A percentile compares a stretch with the other conserved stretches of the same genome.
Conservation (phyloP, 208 protist species). For the Wallacemonas collosoma region DNA sequence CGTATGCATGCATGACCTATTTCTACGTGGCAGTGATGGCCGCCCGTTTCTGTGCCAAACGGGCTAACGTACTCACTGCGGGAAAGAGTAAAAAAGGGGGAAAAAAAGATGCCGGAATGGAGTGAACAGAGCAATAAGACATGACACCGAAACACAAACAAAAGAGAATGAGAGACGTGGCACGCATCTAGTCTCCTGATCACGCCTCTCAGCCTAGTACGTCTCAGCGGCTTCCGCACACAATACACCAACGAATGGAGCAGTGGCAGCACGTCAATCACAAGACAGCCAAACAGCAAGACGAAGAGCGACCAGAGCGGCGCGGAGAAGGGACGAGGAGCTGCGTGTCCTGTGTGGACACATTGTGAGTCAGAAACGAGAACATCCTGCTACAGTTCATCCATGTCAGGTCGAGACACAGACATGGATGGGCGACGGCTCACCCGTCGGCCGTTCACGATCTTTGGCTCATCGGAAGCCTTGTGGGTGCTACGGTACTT, state of each 20-base stretch:
- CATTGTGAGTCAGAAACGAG: neutral
- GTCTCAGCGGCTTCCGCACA: neutral
- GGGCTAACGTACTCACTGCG: neutral
- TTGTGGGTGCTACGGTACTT: constrained; percentile 11
- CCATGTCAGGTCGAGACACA: neutral
- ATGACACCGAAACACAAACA: neutral
- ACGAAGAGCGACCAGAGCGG: too few species aligned
- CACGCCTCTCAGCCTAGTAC: too few species aligned
- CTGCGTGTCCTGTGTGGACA: neutral
- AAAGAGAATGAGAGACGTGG: neutral
- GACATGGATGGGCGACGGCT: constrained; percentile 11
- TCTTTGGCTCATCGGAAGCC: constrained; percentile 1
- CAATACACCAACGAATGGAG: constrained; percentile 14
- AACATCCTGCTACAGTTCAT: neutral
- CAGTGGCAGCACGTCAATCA: neutral
- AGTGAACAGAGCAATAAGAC: constrained; percentile 14
- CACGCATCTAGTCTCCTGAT: too few species aligned
- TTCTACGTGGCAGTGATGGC: neutral
- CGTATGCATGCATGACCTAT: neutral
- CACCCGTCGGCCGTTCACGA: constrained; percentile 10
- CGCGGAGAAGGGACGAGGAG: too few species aligned
- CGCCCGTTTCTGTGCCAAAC: constrained; percentile 4
- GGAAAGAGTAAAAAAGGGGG: constrained; percentile 25
- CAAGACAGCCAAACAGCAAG: neutral
- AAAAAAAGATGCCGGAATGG: constrained; percentile 3